Evolutionary conservation across 2,329 filamentous ascomycete genomes (phyloP).

Genomic region (Colletotrichum tropicicola): DNA sequence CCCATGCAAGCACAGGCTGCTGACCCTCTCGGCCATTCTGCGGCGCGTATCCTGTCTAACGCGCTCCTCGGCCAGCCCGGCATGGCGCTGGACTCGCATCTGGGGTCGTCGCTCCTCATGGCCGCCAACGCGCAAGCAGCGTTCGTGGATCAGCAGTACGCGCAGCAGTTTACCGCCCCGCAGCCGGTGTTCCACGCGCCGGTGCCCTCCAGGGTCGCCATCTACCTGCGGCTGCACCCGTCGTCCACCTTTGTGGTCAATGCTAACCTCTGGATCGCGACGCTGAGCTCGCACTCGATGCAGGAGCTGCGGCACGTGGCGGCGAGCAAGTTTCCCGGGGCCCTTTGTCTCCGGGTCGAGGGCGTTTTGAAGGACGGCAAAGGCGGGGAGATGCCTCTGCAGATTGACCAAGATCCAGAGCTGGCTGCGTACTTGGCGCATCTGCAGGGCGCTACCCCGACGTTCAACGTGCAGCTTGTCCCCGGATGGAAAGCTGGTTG

Average conservation of each 20-base stretch:
- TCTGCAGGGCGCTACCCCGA: constrained; percentile 56
- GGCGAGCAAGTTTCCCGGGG: constrained; percentile 67
- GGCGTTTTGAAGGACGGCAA: constrained; percentile 70
- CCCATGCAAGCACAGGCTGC: constrained; percentile 23
- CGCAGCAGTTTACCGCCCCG: constrained; percentile 38
- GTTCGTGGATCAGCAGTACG: constrained; percentile 44
- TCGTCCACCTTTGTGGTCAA: constrained; percentile 64
- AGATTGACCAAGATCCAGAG: constrained; percentile 77
- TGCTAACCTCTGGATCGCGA: constrained; percentile 71
- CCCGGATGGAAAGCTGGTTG: constrained; percentile 27
- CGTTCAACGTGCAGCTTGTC: constrained; percentile 52
- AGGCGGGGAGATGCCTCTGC: constrained; percentile 68
- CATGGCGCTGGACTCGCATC: constrained; percentile 44
- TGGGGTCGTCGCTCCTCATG: constrained; percentile 49
- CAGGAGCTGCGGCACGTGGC: constrained; percentile 71
- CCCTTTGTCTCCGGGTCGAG: constrained; percentile 68
- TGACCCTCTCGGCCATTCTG: constrained; percentile 15
- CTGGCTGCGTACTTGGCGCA: constrained; percentile 76
- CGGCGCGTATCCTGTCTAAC: constrained; percentile 17
- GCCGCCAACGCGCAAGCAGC: constrained; percentile 46
- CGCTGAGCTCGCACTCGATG: constrained; percentile 65
- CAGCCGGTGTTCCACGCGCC: constrained; percentile 36
- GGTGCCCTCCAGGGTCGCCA: constrained; percentile 52
- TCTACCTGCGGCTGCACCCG: constrained; percentile 76
- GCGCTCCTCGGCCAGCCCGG: constrained; percentile 19